Percentiles rank a stretch among this genome's conserved stretches.
These are phyloP conservation scores for Amauroascus verrucosus DNA, from an alignment of 2,329 filamentous ascomycete genomes.

Conservation along the genomic window DNA sequence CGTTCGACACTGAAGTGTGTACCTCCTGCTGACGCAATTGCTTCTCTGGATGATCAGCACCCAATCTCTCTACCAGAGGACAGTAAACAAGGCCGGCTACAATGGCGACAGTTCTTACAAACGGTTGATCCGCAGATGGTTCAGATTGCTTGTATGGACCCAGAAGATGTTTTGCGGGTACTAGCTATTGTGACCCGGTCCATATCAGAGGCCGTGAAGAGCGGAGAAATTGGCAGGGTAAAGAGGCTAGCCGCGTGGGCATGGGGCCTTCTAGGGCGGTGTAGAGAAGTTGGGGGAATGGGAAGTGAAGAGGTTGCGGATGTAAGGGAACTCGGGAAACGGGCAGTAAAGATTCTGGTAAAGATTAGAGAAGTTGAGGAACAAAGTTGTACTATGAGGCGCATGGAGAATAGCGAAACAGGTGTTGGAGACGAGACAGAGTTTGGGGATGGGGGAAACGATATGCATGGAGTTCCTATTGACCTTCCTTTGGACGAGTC, in stretches of 20 bases:
- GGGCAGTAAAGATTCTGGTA: constrained; percentile 47
- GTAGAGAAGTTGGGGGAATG: constrained; percentile 65
- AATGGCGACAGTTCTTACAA: constrained; percentile 42
- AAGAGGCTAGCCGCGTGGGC: constrained; percentile 68
- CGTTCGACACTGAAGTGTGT: constrained; percentile 50
- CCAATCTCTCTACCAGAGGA: constrained; percentile 45
- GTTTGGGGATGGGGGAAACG: not conserved
- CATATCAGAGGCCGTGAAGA: constrained; percentile 54
- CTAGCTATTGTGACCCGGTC: constrained; percentile 50
- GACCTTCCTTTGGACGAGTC: not conserved
- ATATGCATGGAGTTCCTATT: not conserved
- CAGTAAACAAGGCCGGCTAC: constrained; percentile 43
- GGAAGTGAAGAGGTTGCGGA: constrained; percentile 64
- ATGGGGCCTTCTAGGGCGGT: constrained; percentile 68
- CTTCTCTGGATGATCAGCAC: constrained; percentile 45
- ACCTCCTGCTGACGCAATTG: constrained; percentile 45
- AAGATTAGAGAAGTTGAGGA: constrained; percentile 39
- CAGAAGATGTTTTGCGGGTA: constrained; percentile 55
- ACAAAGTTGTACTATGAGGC: constrained; percentile 17
- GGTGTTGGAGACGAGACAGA: constrained; percentile 3
- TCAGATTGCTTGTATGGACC: constrained; percentile 45
- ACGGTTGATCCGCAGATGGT: constrained; percentile 39
- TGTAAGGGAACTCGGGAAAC: constrained; percentile 68
- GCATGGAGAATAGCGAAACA: constrained; percentile 19
- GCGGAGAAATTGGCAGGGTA: constrained; percentile 49